Base-by-base conservation (phyloP, 805 yeast species). In the Candida hungchunana region DNA sequence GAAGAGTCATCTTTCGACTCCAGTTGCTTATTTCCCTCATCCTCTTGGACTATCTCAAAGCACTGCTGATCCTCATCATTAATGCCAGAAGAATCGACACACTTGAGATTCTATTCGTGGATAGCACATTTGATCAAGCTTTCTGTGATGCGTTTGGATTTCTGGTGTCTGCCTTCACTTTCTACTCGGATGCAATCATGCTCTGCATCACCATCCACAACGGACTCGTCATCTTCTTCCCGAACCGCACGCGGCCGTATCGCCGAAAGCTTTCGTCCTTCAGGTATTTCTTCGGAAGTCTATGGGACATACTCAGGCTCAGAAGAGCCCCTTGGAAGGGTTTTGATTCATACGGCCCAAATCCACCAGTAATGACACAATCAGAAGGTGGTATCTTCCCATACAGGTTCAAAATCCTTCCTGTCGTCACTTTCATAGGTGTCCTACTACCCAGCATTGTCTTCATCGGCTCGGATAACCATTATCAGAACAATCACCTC, bases 371-470 rank as follows among this genome's bases (percentile, higher is more conserved):
- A 6, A 24, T 36, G 10, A 29, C 29, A 3, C 34, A 18, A 8
- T 28, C 37, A 16, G 56, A 52, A 39, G 56, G 56, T 24, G 56
- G 56, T 6, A 18, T 50, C 10, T 52, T 38, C 34, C 36, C 40
- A 6, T 19, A 20, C 11, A 27, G 53, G 21, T 25, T 24, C 21
- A 16, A 10, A 5, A 12, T 43, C 3, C 7, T 30, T 4, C 22
- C 32, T 2, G 3, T 33, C 2, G 23, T 34, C 3, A 4, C 32
- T 13, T 2, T 16, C 1, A 4, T 24, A 11, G 46, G 40, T 0
- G 19, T 41, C 6, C 8, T 35, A 2, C 9, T 26, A 5, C 31
- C 51, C 5, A 41, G 37, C 1, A n/a, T 51, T 4, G 38, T 46
- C 6, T 52, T 43, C 21, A 25, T 44, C n/a, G 35, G 43, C 16